Conservation (phyloP, 768 basidiomycete species). For the Naganishia vishniacii region DNA sequence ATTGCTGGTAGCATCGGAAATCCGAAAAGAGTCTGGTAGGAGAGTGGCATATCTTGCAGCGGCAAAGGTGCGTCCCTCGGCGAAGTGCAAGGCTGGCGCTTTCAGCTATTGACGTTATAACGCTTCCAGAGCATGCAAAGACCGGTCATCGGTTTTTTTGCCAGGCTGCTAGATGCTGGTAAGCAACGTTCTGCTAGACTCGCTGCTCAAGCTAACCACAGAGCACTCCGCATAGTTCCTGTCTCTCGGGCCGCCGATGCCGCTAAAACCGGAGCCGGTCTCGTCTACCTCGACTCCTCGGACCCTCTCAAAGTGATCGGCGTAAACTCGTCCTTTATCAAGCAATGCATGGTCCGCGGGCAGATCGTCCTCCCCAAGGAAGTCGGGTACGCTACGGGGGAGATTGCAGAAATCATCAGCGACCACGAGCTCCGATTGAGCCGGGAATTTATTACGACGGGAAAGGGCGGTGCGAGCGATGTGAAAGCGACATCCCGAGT, state of each 20-base stretch:
- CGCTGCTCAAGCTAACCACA: not conserved
- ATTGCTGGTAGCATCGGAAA: conserved; percentile 73
- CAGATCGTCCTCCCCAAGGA: conserved; percentile 82
- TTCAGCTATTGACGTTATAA: too few species aligned
- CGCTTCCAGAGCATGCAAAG: conserved; percentile 71
- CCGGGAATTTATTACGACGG: conserved; percentile 40
- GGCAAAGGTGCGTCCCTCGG: conserved; percentile 57
- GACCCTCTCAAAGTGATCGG: conserved; percentile 81
- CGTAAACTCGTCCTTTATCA: conserved; percentile 68
- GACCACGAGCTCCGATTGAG: conserved; percentile 64
- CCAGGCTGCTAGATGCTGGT: conserved; percentile 83
- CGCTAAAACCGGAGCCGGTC: conserved; percentile 69
- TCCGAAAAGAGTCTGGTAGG: conserved; percentile 73
- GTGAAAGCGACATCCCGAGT: conserved; percentile 43
- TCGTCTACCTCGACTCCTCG: conserved; percentile 62
- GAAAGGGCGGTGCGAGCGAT: conserved; percentile 45
- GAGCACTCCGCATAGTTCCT: conserved; percentile 59
- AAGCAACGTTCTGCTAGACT: conserved; percentile 45
- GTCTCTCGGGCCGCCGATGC: conserved; percentile 85
- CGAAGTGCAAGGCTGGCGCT: too few species aligned
- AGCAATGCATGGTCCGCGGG: conserved; percentile 68
- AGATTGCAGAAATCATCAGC: conserved; percentile 80
- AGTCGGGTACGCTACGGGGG: conserved; percentile 68
- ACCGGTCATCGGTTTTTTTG: conserved; percentile 71
- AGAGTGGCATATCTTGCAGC: conserved; percentile 82